These are phyloP conservation scores for Blastocystis sp. DNA, from an alignment of 352 stramenopile genomes.

Conservation along the genomic window DNA sequence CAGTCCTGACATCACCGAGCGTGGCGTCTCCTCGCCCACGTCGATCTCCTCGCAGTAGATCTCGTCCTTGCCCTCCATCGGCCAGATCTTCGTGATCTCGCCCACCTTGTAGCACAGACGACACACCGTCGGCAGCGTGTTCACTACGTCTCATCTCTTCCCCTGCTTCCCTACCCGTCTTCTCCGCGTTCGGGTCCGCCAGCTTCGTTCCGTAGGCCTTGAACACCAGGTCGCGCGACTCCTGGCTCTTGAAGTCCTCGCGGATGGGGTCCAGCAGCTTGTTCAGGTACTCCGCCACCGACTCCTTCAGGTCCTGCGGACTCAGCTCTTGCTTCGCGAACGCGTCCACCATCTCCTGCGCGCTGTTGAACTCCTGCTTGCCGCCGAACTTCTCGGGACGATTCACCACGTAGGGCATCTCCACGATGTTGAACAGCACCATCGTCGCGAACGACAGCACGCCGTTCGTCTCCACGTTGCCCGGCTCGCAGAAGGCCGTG, in stretches of 20 bases:
- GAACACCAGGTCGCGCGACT: conserved; percentile 1
- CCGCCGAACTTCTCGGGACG: conserved; percentile 52
- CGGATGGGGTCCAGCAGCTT: conserved; percentile 47
- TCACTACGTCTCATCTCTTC: background rate
- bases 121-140: background rate
- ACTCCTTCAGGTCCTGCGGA: conserved; percentile 42
- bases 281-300: conserved; percentile 35
- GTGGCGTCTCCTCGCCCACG: conserved; percentile 80
- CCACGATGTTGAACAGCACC: conserved; percentile 51
- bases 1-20: conserved; percentile 83
- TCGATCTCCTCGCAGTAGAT: conserved; percentile 97
- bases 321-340: conserved; percentile 15
- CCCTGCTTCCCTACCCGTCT: background rate
- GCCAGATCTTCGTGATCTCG: conserved; percentile 46
- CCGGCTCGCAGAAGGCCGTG: conserved; percentile 52
- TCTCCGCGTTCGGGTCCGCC: background rate
- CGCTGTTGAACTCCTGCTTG: conserved; percentile 21
- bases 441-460: conserved; percentile 47
- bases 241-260: background rate
- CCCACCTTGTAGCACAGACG: conserved; percentile 44
- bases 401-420: conserved; percentile 37
- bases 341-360: conserved; percentile 5
- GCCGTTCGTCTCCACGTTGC: conserved; percentile 50
- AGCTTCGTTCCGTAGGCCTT: conserved; percentile 27
- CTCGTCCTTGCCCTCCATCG: conserved; percentile 60